These are phyloP conservation scores for Naematelia aurantialba DNA, from an alignment of 768 basidiomycete genomes.

Conservation along the genomic window DNA sequence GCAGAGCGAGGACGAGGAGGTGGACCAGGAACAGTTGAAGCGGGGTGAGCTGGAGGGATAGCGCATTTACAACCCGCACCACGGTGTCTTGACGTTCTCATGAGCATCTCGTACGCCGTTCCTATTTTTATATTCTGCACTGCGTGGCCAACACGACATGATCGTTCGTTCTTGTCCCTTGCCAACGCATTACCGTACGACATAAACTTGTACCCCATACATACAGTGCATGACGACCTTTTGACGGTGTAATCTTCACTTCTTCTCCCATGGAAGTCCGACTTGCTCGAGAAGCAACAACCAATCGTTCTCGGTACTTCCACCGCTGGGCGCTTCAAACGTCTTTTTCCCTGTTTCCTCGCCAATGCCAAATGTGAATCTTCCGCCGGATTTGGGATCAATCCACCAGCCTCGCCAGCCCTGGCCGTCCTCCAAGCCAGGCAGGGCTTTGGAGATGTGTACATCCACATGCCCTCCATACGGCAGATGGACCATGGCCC, in stretches of 20 bases:
- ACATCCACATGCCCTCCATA: constrained; percentile 13
- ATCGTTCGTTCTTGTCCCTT: too few relatives aligned
- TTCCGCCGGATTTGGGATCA: constrained; percentile 1
- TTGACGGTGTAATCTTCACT: too few relatives aligned
- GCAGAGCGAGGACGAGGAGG: constrained; percentile 53
- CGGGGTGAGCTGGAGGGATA: constrained; percentile 56
- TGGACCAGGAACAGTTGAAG: constrained; percentile 49
- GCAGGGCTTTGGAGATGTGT: constrained; percentile 2
- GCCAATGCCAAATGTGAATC: not conserved
- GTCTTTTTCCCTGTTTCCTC: not conserved
- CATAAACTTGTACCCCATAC: too few relatives aligned
- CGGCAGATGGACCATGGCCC: constrained; percentile 19
- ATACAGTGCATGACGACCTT: too few relatives aligned
- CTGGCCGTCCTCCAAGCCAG: not conserved
- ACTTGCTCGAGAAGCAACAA: not conserved
- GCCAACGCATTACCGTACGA: too few relatives aligned
- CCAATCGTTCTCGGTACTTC: constrained; percentile 1
- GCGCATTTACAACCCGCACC: not conserved
- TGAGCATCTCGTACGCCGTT: not conserved
- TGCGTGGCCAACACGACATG: too few relatives aligned
- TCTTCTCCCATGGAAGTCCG: not conserved
- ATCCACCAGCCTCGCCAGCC: constrained; percentile 2
- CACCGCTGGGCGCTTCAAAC: constrained; percentile 1
- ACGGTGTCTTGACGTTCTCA: too few relatives aligned
- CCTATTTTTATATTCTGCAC: too few relatives aligned